These are phyloP conservation scores for Excoecaria agallocha DNA, from an alignment of 345 rosid genomes.

Conservation along the genomic window DNA sequence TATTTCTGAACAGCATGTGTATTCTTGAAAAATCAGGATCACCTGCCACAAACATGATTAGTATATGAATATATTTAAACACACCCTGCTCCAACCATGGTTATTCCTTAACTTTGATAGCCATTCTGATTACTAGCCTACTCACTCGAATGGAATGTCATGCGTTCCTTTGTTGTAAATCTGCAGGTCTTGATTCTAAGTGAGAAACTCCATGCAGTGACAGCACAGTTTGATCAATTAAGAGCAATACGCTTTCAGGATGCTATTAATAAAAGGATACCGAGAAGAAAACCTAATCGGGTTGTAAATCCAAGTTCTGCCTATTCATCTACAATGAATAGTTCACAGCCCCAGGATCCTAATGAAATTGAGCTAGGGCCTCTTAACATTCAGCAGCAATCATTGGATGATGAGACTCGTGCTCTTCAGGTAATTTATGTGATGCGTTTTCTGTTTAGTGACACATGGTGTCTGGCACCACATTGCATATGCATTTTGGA, in stretches of 20 bases:
- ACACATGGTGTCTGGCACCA: background rate
- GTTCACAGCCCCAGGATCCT: slow-evolving; percentile 42
- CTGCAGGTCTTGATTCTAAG: slow-evolving; percentile 6
- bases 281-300: slow-evolving; percentile 68
- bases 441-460: slow-evolving; percentile 18
- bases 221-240: slow-evolving; percentile 77
- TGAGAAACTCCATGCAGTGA: slow-evolving; percentile 87
- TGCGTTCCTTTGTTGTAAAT: background rate
- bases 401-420: slow-evolving; percentile 86
- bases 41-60: background rate
- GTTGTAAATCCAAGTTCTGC: slow-evolving; percentile 35
- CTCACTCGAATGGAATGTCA: background rate
- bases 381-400: slow-evolving; percentile 59
- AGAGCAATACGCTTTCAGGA: slow-evolving; percentile 91
- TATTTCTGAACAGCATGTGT: background rate
- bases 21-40: background rate
- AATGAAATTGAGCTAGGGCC: slow-evolving; percentile 51
- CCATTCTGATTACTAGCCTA: background rate
- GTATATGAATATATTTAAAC: background rate
- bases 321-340: slow-evolving; percentile 34
- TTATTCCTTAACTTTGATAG: background rate
- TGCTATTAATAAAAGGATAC: slow-evolving; percentile 66
- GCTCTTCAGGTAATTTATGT: slow-evolving; percentile 69
- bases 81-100: background rate
- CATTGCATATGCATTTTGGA: background rate